phyloP scores from a whole-genome alignment of 306 rosid genomes.

The Fragaria nilgerrensis region DNA sequence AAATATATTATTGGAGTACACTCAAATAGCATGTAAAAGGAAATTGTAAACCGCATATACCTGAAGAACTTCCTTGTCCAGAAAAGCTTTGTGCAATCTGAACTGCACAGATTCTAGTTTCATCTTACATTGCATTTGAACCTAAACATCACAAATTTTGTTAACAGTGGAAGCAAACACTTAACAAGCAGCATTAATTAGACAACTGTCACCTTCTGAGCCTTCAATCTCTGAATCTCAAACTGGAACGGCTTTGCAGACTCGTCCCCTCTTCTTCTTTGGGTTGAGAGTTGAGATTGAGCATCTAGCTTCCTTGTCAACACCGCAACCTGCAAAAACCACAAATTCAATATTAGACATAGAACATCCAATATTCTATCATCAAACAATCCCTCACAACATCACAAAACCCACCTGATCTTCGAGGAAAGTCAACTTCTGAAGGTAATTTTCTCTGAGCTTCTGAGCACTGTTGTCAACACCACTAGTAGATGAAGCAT shows the following conservation, averaged over 20 bases:
- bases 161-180: neutral
- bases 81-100: conserved; percentile 57
- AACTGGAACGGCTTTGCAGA: conserved; percentile 54
- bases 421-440: conserved; percentile 74
- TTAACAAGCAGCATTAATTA: neutral
- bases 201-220: conserved; percentile 65
- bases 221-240: conserved; percentile 79
- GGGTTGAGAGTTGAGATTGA: conserved; percentile 77
- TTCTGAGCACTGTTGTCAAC: conserved; percentile 53
- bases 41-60: conserved; percentile 32
- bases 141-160: conserved; percentile 44
- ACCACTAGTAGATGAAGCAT: conserved; percentile 39
- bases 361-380: neutral
- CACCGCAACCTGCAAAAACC: conserved; percentile 55
- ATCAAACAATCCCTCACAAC: conserved; percentile 1
- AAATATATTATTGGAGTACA: neutral
- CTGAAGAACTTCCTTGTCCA: conserved; percentile 87
- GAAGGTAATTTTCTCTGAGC: conserved; percentile 76
- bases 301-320: conserved; percentile 68
- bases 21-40: neutral
- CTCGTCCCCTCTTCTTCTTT: conserved; percentile 56
- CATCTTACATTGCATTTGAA: conserved; percentile 80
- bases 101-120: conserved; percentile 80
- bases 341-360: neutral
- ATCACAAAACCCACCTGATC: conserved; percentile 57